A percentile compares a stretch with the other conserved stretches of the same genome.
Evolutionary conservation across 257 asterid species (phyloP).

Genomic region (Fraxinus pennsylvanica): DNA sequence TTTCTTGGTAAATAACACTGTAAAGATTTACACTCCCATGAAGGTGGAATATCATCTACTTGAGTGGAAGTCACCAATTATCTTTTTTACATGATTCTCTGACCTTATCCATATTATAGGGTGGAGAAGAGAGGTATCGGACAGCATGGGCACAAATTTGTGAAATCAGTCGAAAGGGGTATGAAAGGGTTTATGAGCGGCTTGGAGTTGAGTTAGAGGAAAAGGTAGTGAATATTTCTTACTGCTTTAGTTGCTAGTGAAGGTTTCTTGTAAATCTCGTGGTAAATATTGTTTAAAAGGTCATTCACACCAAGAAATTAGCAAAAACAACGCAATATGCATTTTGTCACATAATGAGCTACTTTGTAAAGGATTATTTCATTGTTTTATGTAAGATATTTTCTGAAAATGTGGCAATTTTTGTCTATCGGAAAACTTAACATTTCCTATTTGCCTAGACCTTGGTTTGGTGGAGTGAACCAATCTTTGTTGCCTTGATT

Average conservation of each 20-base stretch:
- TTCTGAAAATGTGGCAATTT: not conserved
- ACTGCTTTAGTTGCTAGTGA: conserved; percentile 5
- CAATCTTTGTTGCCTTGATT: not conserved
- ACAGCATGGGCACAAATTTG: conserved; percentile 85
- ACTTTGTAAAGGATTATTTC: not conserved
- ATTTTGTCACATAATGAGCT: not conserved
- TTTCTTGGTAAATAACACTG: not conserved
- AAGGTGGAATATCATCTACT: conserved; percentile 13
- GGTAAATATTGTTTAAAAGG: not conserved
- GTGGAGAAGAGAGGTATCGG: conserved; percentile 76
- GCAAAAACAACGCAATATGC: not conserved
- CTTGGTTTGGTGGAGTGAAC: not conserved
- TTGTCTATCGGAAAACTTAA: not conserved
- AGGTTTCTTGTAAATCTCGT: conserved; percentile 7
- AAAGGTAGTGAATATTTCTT: conserved; percentile 48
- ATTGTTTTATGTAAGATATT: not conserved
- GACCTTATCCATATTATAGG: conserved; percentile 39
- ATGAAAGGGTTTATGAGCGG: conserved; percentile 59
- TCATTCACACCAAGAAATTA: not conserved
- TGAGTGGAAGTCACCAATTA: conserved; percentile 11
- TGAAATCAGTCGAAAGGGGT: conserved; percentile 81
- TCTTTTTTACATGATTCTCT: conserved; percentile 16
- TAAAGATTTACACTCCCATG: not conserved
- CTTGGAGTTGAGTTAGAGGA: conserved; percentile 84
- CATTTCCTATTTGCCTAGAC: not conserved